Conservation (phyloP, 441 rosid species). For the Raphanus hybrid region DNA sequence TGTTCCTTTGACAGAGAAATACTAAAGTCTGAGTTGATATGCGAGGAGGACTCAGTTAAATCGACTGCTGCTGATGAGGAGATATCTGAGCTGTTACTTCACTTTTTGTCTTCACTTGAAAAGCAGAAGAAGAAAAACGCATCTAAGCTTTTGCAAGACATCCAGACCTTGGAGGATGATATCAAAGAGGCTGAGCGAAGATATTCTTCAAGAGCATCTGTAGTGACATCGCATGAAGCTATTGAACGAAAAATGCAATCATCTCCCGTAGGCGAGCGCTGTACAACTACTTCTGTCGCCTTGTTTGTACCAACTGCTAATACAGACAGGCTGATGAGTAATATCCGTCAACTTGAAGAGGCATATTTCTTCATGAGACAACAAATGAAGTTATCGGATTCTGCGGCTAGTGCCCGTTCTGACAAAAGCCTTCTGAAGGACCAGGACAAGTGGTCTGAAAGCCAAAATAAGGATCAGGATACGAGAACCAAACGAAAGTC, state of each 20-base stretch:
- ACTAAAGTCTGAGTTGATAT: slow-evolving; percentile 66
- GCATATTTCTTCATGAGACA: slow-evolving; percentile 81
- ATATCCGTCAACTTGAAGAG: slow-evolving; percentile 63
- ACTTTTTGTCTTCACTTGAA: slow-evolving; percentile 59
- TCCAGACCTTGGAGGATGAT: slow-evolving; percentile 68
- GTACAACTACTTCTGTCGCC: slow-evolving; percentile 44
- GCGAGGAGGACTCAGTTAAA: slow-evolving; percentile 40
- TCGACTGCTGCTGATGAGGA: slow-evolving; percentile 50
- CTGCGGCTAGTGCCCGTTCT: slow-evolving; percentile 43
- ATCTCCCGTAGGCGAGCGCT: slow-evolving; percentile 37
- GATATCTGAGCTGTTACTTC: slow-evolving; percentile 62
- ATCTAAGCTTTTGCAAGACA: slow-evolving; percentile 58
- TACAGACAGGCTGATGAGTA: slow-evolving; percentile 57
- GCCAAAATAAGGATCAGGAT: slow-evolving; percentile 44
- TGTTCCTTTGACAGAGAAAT: slow-evolving; percentile 62
- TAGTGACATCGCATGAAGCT: slow-evolving; percentile 43
- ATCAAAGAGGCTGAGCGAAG: slow-evolving; percentile 67
- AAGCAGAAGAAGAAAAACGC: slow-evolving; percentile 65
- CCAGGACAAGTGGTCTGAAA: slow-evolving; percentile 44
- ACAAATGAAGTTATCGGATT: slow-evolving; percentile 44
- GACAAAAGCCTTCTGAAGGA: slow-evolving; percentile 55
- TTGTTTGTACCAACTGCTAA: slow-evolving; percentile 44
- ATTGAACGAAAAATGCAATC: slow-evolving; percentile 44
- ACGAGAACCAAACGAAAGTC: slow-evolving; percentile 43
- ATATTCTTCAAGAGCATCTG: slow-evolving; percentile 44